Evolutionary conservation across 768 basidiomycete species (phyloP), one percentile per base, ranked within the genome.

Genomic region (Holtermanniella nyarrowii): DNA sequence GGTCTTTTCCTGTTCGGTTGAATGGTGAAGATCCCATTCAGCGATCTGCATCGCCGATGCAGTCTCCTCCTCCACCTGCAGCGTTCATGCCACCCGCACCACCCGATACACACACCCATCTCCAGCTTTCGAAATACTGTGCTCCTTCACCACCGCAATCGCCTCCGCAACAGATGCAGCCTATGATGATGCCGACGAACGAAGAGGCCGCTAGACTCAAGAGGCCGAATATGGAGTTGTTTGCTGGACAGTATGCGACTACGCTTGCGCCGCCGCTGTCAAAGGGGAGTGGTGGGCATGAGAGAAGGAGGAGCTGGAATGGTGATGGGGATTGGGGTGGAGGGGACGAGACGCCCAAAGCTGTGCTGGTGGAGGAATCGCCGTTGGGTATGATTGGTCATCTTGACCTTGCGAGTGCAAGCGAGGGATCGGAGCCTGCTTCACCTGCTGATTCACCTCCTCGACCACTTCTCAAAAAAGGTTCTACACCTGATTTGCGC

Each of bases 121-220:
- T 71, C 3, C 52, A 58, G n/a, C 57, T 71, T n/a, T 57, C 56
- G 12, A 46, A 49, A 37, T 69, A 69, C 49, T 71, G 68, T 49
- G 70, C 70, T 2, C 70, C 70, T 5, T 65, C 68, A 2, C 64
- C 70, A 14, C 70, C 66, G 7, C 49, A 55, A 23, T 69, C 69
- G 1, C 66, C 69, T 18, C 61, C 65, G 5, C n/a, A n/a, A n/a
- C 63, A 58, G 47, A 56, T 52, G 44, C 3, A 39, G 18, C 4
- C 14, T 3, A 27, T 43, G 21, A 12, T 11, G 4, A 12, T 43
- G 27, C 42, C 49, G 5, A 42, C 22, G 10, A 42, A 47, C 10
- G 37, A 26, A 27, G 4, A n/a, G 43, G 41, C 27, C 22, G n/a
- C n/a, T n/a, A n/a, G n/a, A n/a, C n/a, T n/a, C 16, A 23, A 42